These are phyloP conservation scores for Suhomyces sp. DNA, from an alignment of 805 yeast species.

Conservation along the genomic window DNA sequence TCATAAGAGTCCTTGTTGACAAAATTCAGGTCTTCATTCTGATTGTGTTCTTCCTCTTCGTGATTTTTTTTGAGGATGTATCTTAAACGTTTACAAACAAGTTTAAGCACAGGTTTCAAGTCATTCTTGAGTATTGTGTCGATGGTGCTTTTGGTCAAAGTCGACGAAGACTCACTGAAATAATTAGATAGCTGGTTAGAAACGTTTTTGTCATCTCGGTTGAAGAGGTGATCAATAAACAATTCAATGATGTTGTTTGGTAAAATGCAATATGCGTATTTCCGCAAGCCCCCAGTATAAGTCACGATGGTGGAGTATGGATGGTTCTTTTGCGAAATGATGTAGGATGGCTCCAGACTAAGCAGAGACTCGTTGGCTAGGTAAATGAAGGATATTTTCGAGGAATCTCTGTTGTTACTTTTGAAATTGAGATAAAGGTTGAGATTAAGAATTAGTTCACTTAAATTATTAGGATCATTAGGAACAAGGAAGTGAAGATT, in stretches of 20 bases:
- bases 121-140: constrained; percentile 27
- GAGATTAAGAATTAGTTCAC: constrained; percentile 34
- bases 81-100: constrained; percentile 28
- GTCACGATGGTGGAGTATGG: constrained; percentile 32
- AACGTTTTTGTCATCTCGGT: constrained; percentile 9
- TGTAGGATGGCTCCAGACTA: constrained; percentile 28
- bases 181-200: constrained; percentile 15
- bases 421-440: constrained; percentile 35
- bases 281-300: constrained; percentile 42
- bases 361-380: constrained; percentile 18
- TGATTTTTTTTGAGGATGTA: constrained; percentile 29
- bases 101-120: constrained; percentile 29
- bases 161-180: constrained; percentile 14
- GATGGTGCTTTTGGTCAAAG: constrained; percentile 29
- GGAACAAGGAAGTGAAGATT: constrained; percentile 32
- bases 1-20: constrained; percentile 6
- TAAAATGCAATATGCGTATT: constrained; percentile 37
- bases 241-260: constrained; percentile 29
- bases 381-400: constrained; percentile 22
- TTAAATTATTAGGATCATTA: constrained; percentile 31
- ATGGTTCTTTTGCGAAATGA: constrained; percentile 28
- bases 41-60: constrained; percentile 9
- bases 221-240: constrained; percentile 22
- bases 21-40: constrained; percentile 1
- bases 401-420: constrained; percentile 11